Conservation (phyloP, 2,329 filamentous ascomycete genomes). For the Cylindrodendrum hubeiense region DNA sequence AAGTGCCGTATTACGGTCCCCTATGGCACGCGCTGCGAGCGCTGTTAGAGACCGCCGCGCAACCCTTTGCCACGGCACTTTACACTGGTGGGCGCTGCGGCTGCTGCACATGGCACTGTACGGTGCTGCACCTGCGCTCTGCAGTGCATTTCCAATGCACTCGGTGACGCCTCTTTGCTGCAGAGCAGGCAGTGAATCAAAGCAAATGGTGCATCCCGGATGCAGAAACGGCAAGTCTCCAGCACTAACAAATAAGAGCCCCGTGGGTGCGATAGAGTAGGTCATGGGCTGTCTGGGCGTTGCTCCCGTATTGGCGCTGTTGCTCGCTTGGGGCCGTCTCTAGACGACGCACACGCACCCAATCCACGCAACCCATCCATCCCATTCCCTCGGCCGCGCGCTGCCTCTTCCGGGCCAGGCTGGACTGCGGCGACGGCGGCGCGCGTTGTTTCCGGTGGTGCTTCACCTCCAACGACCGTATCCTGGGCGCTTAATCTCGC, state of each 20-base stretch:
- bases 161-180: conserved; percentile 22
- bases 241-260: neutral
- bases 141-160: conserved; percentile 19
- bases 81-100: neutral
- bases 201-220: conserved; percentile 21
- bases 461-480: conserved; percentile 21
- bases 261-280: neutral
- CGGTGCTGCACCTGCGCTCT: conserved; percentile 16
- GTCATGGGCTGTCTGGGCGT: conserved; percentile 1
- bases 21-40: neutral
- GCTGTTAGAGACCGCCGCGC: conserved; percentile 9
- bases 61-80: conserved; percentile 12
- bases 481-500: conserved; percentile 42
- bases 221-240: conserved; percentile 24
- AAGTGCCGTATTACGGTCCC: neutral
- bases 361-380: conserved; percentile 9
- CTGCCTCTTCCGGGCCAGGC: conserved; percentile 18
- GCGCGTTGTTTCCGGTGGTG: conserved; percentile 18
- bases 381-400: conserved; percentile 3
- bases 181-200: conserved; percentile 21
- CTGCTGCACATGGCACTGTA: conserved; percentile 1
- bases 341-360: neutral
- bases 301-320: neutral
- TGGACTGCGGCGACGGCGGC: neutral
- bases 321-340: conserved; percentile 3